Evolutionary conservation across 345 rosid genomes (phyloP).

Genomic region (Arabidopsis thaliana): DNA sequence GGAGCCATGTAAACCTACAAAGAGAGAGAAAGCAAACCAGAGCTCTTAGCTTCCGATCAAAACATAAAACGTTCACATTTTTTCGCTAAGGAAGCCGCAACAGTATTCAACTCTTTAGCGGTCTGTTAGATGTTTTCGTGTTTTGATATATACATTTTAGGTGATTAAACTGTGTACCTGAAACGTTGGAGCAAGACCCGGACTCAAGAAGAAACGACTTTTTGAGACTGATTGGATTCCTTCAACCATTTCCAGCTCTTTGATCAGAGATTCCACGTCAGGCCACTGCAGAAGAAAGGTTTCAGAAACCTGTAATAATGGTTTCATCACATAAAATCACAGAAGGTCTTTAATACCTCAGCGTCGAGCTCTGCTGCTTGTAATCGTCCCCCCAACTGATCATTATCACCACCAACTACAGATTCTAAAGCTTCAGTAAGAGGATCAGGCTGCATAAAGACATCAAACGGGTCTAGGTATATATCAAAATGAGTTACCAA

Average conservation of each 20-base stretch:
- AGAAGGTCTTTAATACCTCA: conserved; percentile 57
- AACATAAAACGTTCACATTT: background rate
- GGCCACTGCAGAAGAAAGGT: conserved; percentile 66
- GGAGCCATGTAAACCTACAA: conserved; percentile 88
- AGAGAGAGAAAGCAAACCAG: conserved; percentile 6
- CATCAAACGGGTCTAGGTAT: background rate
- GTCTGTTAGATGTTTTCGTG: background rate
- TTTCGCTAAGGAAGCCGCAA: background rate
- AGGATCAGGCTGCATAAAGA: conserved; percentile 78
- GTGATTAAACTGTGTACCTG: conserved; percentile 57
- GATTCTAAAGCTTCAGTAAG: conserved; percentile 77
- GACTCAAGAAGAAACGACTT: conserved; percentile 91
- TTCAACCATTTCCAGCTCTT: conserved; percentile 75
- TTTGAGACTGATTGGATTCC: conserved; percentile 80
- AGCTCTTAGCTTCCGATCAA: background rate
- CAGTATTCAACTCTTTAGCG: background rate
- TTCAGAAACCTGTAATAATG: conserved; percentile 12
- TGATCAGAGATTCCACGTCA: conserved; percentile 85
- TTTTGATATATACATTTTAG: background rate
- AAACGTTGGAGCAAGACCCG: conserved; percentile 94
- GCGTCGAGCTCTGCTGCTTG: conserved; percentile 72
- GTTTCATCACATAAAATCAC: background rate
- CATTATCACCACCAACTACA: conserved; percentile 72
- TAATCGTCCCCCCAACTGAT: conserved; percentile 56
- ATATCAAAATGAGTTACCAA: background rate